These are phyloP conservation scores for Trifolium subterraneum DNA, from an alignment of 306 rosid species.

Conservation along the genomic window DNA sequence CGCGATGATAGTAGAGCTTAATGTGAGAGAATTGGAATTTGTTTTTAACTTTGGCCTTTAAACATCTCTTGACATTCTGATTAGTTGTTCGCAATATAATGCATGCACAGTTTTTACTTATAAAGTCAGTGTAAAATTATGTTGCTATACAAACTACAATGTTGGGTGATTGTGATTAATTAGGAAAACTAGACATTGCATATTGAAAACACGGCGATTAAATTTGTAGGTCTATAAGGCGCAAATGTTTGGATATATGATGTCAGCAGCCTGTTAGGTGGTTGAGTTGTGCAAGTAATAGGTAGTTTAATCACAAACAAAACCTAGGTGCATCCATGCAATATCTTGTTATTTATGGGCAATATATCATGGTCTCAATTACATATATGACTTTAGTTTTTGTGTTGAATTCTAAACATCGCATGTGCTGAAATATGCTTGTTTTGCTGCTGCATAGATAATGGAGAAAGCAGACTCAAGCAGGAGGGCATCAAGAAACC, in stretches of 20 bases:
- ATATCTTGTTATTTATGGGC: constrained; percentile 11
- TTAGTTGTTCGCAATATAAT: constrained; percentile 23
- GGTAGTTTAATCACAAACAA: neutral
- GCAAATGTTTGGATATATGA: neutral
- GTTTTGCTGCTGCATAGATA: constrained; percentile 56
- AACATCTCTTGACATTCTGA: neutral
- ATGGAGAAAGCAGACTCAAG: constrained; percentile 98
- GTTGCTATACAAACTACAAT: constrained; percentile 23
- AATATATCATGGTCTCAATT: constrained; percentile 24
- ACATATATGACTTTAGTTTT: constrained; percentile 11
- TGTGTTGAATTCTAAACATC: neutral
- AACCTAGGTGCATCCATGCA: constrained; percentile 6
- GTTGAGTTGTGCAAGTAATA: constrained; percentile 20
- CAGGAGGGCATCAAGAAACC: constrained; percentile 93
- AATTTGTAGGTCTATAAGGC: neutral
- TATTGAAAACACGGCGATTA: constrained; percentile 1
- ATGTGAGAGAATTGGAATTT: constrained; percentile 8
- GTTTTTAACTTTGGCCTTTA: neutral
- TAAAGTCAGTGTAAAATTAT: constrained; percentile 18
- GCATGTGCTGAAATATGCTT: constrained; percentile 46
- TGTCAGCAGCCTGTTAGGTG: neutral
- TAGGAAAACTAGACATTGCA: constrained; percentile 12
- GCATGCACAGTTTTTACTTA: neutral
- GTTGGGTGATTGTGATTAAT: neutral
- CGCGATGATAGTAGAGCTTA: constrained; percentile 17